phyloP scores from a whole-genome alignment of 345 rosid genomes.

The Ceriops zippeliana region DNA sequence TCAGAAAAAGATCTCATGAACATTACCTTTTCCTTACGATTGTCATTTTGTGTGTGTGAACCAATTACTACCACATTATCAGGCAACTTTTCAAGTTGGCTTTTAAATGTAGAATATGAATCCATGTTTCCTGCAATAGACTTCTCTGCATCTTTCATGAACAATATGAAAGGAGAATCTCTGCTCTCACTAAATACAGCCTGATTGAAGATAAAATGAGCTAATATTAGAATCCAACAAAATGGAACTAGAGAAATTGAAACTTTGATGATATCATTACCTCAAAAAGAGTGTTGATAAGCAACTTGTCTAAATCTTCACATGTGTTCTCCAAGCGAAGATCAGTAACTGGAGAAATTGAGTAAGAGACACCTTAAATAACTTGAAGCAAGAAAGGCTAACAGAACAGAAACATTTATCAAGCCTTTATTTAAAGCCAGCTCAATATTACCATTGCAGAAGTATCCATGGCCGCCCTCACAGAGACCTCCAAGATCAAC shows the following conservation, averaged over 20 bases:
- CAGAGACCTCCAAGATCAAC: constrained; percentile 78
- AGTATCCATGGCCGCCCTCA: constrained; percentile 70
- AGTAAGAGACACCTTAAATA: constrained; percentile 18
- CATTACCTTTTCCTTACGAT: constrained; percentile 75
- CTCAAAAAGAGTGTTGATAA: constrained; percentile 77
- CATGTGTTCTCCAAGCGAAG: constrained; percentile 54
- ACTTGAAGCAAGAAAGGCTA: constrained; percentile 18
- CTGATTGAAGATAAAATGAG: constrained; percentile 34
- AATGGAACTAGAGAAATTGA: constrained; percentile 10
- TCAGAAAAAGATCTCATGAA: neutral
- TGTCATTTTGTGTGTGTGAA: constrained; percentile 71
- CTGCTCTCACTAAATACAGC: constrained; percentile 66
- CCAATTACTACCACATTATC: constrained; percentile 73
- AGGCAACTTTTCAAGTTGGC: constrained; percentile 66
- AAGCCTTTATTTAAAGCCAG: constrained; percentile 1
- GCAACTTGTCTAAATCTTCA: constrained; percentile 61
- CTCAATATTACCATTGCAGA: constrained; percentile 66
- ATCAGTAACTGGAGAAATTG: constrained; percentile 50
- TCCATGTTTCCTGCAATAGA: constrained; percentile 69
- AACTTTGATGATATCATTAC: constrained; percentile 29
- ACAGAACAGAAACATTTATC: neutral
- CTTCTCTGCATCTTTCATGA: constrained; percentile 90
- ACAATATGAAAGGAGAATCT: constrained; percentile 77
- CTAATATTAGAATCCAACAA: constrained; percentile 9
- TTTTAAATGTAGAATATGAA: constrained; percentile 57